These are phyloP conservation scores for Hyaloscypha bicolor DNA, from an alignment of 495 filamentous ascomycete species.

Conservation along the genomic window DNA sequence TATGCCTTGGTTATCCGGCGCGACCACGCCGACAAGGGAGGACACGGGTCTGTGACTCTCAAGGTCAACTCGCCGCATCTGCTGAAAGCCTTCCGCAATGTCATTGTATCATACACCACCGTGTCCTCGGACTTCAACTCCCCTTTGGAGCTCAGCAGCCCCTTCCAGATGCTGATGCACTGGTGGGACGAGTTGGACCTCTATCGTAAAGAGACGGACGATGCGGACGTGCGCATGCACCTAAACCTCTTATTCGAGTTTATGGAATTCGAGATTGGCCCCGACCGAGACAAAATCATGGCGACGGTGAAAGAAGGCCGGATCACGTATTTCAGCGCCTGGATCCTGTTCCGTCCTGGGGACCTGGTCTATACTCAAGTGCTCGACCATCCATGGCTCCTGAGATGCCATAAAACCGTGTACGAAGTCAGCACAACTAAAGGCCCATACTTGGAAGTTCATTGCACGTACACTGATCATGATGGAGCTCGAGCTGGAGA, in stretches of 20 bases:
- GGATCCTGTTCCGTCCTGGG: slow-evolving; percentile 90
- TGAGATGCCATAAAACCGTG: slow-evolving; percentile 2
- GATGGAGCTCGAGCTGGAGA: slow-evolving; percentile 13
- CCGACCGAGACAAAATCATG: slow-evolving; percentile 61
- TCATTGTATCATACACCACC: slow-evolving; percentile 43
- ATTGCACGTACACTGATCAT: slow-evolving; percentile 4
- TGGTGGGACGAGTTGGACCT: slow-evolving; percentile 35
- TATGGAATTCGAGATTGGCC: slow-evolving; percentile 30
- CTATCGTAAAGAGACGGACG: slow-evolving; percentile 35
- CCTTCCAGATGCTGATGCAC: slow-evolving; percentile 32
- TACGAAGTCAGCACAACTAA: slow-evolving; percentile 9
- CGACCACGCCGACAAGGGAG: slow-evolving; percentile 11
- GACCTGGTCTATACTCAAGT: slow-evolving; percentile 78
- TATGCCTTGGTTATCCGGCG: slow-evolving; percentile 20
- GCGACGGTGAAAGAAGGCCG: slow-evolving; percentile 78
- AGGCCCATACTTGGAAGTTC: slow-evolving; percentile 20
- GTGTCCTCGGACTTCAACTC: slow-evolving; percentile 34
- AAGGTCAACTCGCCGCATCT: slow-evolving; percentile 48
- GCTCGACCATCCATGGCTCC: slow-evolving; percentile 46
- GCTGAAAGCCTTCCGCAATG: slow-evolving; percentile 34
- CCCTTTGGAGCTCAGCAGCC: slow-evolving; percentile 27
- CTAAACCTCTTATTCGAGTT: slow-evolving; percentile 35
- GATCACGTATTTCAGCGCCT: slow-evolving; percentile 85
- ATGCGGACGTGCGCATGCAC: slow-evolving; percentile 36
- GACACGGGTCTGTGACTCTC: slow-evolving; percentile 32